Evolutionary conservation across 257 asterid species (phyloP), one percentile per base, ranked within the genome.

Genomic region (Pogostemon cablin): DNA sequence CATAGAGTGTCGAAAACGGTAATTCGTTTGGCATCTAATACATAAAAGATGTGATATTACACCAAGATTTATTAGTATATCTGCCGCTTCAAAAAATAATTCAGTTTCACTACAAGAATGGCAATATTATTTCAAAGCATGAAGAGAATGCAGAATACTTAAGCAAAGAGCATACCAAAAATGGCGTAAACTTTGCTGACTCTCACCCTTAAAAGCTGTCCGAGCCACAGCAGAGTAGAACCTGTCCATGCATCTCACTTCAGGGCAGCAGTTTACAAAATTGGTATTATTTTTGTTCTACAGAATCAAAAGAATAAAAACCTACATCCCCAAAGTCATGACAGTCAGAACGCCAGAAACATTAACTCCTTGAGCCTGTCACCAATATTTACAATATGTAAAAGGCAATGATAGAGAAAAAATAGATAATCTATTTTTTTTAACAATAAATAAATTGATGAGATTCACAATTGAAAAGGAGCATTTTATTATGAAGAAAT

Each of bases 281-380:
- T 56, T 62, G 11, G 71, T 46, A 74, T 25, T 25, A 25, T 25
- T 25, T 25, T 25, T n/a, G 62, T 64, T 65, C 56, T 67, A 60
- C 20, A 37, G 62, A 81, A 66, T 68, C 57, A 42, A 66, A 11
- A 25, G 32, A 25, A 25, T 25, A 25, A 11, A 54, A 70, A 77
- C 99, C 75, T 89, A 93, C 99, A 93, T 87, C 66, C 99, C 99
- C 75, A 93, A 74, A 63, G 96, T 86, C 99, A 93, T 93, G 83
- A 91, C 99, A 9, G 99, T 82, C 89, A 93, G 83, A 65, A 93
- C 96, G 60, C 99, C 99, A 73, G 99, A 93, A 58, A 84, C 49
- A 54, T 71, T 86, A 72, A 88, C 79, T 68, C 87, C 96, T 82
- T 87, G 98, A 71, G 96, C 96, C 99, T 93, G 86, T 58, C 75